phyloP scores from a whole-genome alignment of 345 rosid species.

The Anastatica hierochuntica region DNA sequence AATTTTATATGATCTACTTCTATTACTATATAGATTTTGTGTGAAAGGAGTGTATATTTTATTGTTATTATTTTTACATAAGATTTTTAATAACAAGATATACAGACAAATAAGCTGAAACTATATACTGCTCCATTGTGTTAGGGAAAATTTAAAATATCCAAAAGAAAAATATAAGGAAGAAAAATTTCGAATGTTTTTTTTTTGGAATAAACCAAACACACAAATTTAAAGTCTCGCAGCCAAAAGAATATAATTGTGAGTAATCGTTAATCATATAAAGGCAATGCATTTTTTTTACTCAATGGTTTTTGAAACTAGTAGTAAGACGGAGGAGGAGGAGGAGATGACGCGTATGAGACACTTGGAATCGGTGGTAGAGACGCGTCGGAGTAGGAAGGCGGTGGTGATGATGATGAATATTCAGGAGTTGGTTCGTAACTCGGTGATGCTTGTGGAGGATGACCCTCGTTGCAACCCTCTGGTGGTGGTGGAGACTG shows the following conservation, averaged over 20 bases:
- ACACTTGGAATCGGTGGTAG: slow-evolving; percentile 51
- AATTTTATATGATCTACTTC: too few relatives aligned
- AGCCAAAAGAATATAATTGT: slow-evolving; percentile 28
- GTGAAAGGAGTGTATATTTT: not conserved
- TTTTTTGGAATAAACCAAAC: slow-evolving; percentile 11
- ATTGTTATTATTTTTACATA: slow-evolving; percentile 10
- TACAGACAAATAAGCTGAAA: slow-evolving; percentile 11
- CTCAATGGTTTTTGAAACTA: slow-evolving; percentile 23
- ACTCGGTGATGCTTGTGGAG: slow-evolving; percentile 27
- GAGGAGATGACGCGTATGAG: slow-evolving; percentile 52
- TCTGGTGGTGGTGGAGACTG: slow-evolving; percentile 31
- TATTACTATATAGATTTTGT: too few relatives aligned
- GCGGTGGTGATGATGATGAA: slow-evolving; percentile 29
- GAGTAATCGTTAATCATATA: slow-evolving; percentile 16
- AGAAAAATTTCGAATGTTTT: slow-evolving; percentile 2
- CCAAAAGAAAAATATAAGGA: slow-evolving; percentile 4
- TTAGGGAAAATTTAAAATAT: slow-evolving; percentile 18
- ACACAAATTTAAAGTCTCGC: slow-evolving; percentile 27
- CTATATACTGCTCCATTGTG: slow-evolving; percentile 21
- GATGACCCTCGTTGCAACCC: slow-evolving; percentile 14
- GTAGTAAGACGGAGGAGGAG: slow-evolving; percentile 46
- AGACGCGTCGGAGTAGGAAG: slow-evolving; percentile 23
- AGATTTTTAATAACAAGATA: not conserved
- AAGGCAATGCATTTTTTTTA: slow-evolving; percentile 10
- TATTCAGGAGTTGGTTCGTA: slow-evolving; percentile 28